A percentile compares a stretch with the other conserved stretches of the same genome.
phyloP scores from a whole-genome alignment of 139 green algal species.

The Chlorella sp. region DNA sequence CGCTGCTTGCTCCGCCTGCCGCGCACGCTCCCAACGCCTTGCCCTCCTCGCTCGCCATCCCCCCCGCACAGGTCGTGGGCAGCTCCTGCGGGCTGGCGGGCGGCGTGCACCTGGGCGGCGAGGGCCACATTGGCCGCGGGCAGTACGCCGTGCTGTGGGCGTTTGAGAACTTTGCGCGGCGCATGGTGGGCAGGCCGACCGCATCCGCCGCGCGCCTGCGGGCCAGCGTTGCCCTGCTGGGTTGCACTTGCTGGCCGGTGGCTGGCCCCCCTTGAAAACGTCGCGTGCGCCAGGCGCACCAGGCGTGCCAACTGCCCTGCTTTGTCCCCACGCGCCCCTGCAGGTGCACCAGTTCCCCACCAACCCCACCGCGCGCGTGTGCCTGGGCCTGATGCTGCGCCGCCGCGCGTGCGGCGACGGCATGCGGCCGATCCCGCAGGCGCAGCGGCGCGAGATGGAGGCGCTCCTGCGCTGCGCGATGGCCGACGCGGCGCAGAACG shows the following conservation, averaged over 20 bases:
- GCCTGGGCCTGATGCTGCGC: conserved; percentile 56
- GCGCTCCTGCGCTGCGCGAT: conserved; percentile 40
- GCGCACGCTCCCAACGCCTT: background rate
- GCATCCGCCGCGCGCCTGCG: no score
- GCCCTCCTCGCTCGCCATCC: background rate
- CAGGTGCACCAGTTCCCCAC: conserved; percentile 52
- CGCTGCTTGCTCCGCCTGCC: background rate
- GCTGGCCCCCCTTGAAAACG: no score
- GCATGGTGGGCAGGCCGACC: no score
- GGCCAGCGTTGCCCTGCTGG: no score
- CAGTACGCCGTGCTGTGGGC: conserved; percentile 28
- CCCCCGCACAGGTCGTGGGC: conserved; percentile 51
- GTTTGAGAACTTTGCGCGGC: conserved; percentile 38
- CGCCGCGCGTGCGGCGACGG: conserved; percentile 34
- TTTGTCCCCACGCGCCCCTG: no score
- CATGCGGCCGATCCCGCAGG: conserved; percentile 29
- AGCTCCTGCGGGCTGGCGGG: conserved; percentile 44
- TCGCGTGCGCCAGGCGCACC: no score
- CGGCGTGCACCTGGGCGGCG: conserved; percentile 34
- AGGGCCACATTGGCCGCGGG: conserved; percentile 34
- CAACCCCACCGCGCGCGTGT: conserved; percentile 41
- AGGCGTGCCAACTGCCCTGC: no score
- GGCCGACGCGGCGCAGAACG: conserved; percentile 16
- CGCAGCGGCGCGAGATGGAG: conserved; percentile 29
- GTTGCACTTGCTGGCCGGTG: no score